These are phyloP conservation scores for Saccharum hybrid DNA, from an alignment of 202 grass and related monocot species.

Conservation along the genomic window DNA sequence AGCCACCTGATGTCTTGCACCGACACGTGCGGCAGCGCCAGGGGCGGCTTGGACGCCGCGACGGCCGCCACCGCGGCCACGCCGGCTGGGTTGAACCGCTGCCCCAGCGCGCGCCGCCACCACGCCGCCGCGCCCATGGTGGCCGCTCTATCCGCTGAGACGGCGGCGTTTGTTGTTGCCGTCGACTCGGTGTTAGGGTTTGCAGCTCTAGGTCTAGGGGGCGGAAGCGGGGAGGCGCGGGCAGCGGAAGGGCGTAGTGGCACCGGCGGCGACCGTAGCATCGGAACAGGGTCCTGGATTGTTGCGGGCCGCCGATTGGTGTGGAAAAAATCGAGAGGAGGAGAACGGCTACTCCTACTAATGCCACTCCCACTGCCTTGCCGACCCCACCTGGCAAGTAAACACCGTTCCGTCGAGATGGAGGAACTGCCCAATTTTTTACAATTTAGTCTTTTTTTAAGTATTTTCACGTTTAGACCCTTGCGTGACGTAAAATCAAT, in stretches of 20 bases:
- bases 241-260: conserved; percentile 35
- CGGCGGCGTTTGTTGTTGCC: background rate
- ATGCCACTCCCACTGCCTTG: no score
- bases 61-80: conserved; percentile 57
- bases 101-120: conserved; percentile 79
- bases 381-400: no score
- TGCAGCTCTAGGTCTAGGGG: conserved; percentile 11
- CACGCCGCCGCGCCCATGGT: conserved; percentile 53
- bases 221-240: conserved; percentile 28
- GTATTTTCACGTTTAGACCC: no score
- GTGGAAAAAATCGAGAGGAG: no score
- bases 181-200: conserved; percentile 32
- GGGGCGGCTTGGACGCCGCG: conserved; percentile 59
- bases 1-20: conserved; percentile 80
- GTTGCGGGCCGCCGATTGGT: background rate
- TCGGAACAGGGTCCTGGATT: conserved; percentile 13
- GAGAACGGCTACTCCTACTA: no score
- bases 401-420: no score
- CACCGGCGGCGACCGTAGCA: conserved; percentile 51
- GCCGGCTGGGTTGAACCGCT: conserved; percentile 76
- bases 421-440: no score
- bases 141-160: conserved; percentile 25
- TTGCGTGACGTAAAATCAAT: no score
- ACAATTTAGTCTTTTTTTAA: no score
- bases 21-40: conserved; percentile 78